Evolutionary conservation across 169 alveolate genomes (phyloP).

Genomic region (Plasmodium knowlesi): DNA sequence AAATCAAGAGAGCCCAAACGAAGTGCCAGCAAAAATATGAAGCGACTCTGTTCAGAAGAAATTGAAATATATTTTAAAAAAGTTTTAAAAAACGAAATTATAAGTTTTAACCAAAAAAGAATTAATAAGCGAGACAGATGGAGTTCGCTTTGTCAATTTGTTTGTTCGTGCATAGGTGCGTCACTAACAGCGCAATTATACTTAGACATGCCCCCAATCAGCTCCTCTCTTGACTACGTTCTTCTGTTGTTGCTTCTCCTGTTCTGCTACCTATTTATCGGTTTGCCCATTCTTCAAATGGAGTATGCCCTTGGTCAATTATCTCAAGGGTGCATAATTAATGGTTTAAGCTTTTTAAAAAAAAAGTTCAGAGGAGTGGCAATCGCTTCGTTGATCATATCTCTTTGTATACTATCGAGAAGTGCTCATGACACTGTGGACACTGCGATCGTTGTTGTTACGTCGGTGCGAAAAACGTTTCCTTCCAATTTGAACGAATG

Average conservation of each 20-base stretch:
- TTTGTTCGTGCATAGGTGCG: slow-evolving; percentile 60
- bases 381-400: slow-evolving; percentile 24
- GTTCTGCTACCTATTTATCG: slow-evolving; percentile 48
- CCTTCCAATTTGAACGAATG: slow-evolving; percentile 53
- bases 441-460: slow-evolving; percentile 1
- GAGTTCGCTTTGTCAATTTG: slow-evolving; percentile 39
- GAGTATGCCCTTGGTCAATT: slow-evolving; percentile 72
- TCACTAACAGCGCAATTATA: slow-evolving; percentile 49
- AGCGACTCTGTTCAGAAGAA: slow-evolving; percentile 39
- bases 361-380: slow-evolving; percentile 50
- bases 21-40: slow-evolving; percentile 1
- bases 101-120: slow-evolving; percentile 45
- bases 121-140: slow-evolving; percentile 57
- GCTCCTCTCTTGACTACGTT: slow-evolving; percentile 5
- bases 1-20: not conserved
- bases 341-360: slow-evolving; percentile 45
- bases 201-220: slow-evolving; percentile 49
- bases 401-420: slow-evolving; percentile 15
- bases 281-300: slow-evolving; percentile 49
- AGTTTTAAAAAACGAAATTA: slow-evolving; percentile 43
- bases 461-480: slow-evolving; percentile 7
- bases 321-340: slow-evolving; percentile 59
- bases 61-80: slow-evolving; percentile 62
- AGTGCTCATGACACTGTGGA: slow-evolving; percentile 13
- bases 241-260: not conserved